phyloP scores from a whole-genome alignment of 371 early-diverging fungal genomes.

The Amoeboaphelidium protococcarum region DNA sequence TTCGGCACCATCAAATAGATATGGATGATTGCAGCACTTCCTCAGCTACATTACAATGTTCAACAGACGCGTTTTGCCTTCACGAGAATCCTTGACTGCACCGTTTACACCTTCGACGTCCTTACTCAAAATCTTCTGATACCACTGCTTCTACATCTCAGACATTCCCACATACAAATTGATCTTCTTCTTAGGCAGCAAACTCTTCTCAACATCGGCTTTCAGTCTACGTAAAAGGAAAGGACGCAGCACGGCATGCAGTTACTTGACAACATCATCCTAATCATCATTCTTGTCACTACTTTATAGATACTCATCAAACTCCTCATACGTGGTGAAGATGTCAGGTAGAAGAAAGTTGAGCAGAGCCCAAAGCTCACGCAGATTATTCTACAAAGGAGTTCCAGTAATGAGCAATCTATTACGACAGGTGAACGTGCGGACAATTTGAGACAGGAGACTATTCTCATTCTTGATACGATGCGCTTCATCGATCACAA shows the following conservation, averaged over 20 bases:
- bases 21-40: constrained; percentile 97
- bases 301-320: constrained; percentile 69
- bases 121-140: constrained; percentile 85
- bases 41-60: constrained; percentile 98
- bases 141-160: constrained; percentile 89
- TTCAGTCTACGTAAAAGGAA: constrained; percentile 95
- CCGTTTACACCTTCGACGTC: constrained; percentile 90
- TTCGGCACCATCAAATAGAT: constrained; percentile 80
- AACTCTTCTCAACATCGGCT: constrained; percentile 86
- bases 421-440: constrained; percentile 56
- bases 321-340: constrained; percentile 71
- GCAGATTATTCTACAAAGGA: constrained; percentile 91
- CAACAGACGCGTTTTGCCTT: constrained; percentile 61
- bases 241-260: constrained; percentile 45
- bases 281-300: constrained; percentile 12
- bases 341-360: constrained; percentile 93
- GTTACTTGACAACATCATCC: constrained; percentile 12
- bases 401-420: constrained; percentile 96
- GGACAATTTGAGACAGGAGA: constrained; percentile 67
- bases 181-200: constrained; percentile 87
- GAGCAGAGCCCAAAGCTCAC: constrained; percentile 95
- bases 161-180: constrained; percentile 89
- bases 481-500: constrained; percentile 98
- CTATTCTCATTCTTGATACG: constrained; percentile 97
- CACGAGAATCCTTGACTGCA: constrained; percentile 14